Evolutionary conservation across 1,139 yeast species (phyloP), one percentile per base, ranked within the genome.

Genomic region (Hyphopichia wangnamkhiaoensis): DNA sequence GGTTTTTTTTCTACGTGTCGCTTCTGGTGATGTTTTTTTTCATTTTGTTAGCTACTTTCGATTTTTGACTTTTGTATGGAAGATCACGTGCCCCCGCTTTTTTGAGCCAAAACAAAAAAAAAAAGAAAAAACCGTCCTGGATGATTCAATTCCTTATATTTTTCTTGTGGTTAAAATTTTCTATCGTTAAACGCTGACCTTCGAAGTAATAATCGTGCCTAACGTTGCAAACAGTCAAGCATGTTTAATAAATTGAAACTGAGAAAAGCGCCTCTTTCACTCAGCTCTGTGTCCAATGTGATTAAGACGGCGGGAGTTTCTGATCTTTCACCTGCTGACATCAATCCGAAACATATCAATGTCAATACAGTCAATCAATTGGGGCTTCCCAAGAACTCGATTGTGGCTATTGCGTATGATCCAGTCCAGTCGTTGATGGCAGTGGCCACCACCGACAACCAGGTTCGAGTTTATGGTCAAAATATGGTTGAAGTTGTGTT

Each of bases 371-470:
- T 74, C 59, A 58, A 58, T 37, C 74, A 68, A 43, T 45, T 67
- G 39, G 76, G 78, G 2, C 47, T 70, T 6, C 68, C 73, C 30
- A 49, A 54, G 31, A 57, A 67, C 48, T 59, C 71, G 25, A 76
- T 87, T 3, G 65, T 79, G 19, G 80, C 87, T 0, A 62, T 82
- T 32, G 95, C 95, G 0, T 87, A 74, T 59, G 98, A 93, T 58
- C 95, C 95, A 1, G 83, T 88, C 1, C 98, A 93, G 57, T 81
- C 95, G 36, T 71, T 93, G 32, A 61, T 90, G 49, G 98, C 97
- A 0, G 67, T 89, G 0, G 84, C 94, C 3, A 89, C 96, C 0
- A 79, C 73, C 31, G 58, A 63, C 10, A 88, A 90, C 34, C 80
- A 80, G 37, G 74, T 93, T 16, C 81, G 88, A 49, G 84, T 93